Conservation (phyloP, 1,284 basidiomycete genomes). For the Ustilago sp. region DNA sequence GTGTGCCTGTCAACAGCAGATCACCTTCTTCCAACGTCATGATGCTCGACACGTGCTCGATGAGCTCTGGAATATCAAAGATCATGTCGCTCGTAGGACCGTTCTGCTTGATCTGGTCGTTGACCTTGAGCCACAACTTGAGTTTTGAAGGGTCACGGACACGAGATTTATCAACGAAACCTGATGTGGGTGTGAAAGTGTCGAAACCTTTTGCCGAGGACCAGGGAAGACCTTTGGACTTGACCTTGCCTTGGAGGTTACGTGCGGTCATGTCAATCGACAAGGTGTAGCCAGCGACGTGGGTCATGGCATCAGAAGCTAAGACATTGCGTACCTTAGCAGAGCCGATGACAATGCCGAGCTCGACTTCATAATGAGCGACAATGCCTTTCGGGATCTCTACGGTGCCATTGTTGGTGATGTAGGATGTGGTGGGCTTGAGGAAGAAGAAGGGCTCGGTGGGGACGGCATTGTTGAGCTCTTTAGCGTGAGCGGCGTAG, state of each 20-base stretch:
- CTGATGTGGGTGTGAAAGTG: constrained; percentile 82
- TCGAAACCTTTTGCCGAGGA: constrained; percentile 90
- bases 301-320: constrained; percentile 77
- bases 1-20: constrained; percentile 71
- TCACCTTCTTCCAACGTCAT: constrained; percentile 88
- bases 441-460: constrained; percentile 98
- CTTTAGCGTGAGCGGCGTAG: constrained; percentile 83
- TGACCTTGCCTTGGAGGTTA: constrained; percentile 92
- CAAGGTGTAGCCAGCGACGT: constrained; percentile 93
- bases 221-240: constrained; percentile 94
- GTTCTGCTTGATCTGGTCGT: constrained; percentile 83
- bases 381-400: constrained; percentile 87
- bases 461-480: constrained; percentile 88
- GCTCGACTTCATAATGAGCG: constrained; percentile 95
- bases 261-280: constrained; percentile 95
- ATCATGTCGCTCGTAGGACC: constrained; percentile 92
- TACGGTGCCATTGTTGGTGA: constrained; percentile 79
- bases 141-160: constrained; percentile 82
- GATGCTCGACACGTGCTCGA: constrained; percentile 91
- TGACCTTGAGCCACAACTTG: constrained; percentile 83
- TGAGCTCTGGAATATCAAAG: constrained; percentile 87
- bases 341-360: constrained; percentile 89
- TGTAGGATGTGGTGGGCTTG: constrained; percentile 92
- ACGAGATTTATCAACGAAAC: constrained; percentile 82
- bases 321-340: constrained; percentile 84